A percentile compares a stretch with the other conserved stretches of the same genome.
phyloP scores from a whole-genome alignment of 352 stramenopile genomes.

The Globisporangium uncinulatum region DNA sequence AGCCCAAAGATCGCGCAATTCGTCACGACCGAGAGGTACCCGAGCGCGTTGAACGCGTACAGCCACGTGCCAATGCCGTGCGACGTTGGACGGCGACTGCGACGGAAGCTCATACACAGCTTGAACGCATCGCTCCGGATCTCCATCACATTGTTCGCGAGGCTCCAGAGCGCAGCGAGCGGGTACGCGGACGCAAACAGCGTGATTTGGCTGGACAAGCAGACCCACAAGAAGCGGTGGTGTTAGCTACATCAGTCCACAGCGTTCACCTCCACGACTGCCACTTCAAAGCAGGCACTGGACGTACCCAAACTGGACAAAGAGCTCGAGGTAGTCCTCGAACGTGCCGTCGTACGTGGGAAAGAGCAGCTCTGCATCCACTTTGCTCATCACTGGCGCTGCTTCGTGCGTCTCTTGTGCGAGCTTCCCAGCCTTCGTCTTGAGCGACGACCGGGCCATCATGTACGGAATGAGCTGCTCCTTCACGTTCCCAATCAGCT shows the following conservation, averaged over 20 bases:
- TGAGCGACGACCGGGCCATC: slow-evolving; percentile 70
- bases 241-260: neutral
- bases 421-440: slow-evolving; percentile 74
- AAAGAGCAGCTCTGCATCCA: slow-evolving; percentile 76
- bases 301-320: slow-evolving; percentile 88
- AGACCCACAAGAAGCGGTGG: slow-evolving; percentile 14
- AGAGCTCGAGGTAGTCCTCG: slow-evolving; percentile 94
- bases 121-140: slow-evolving; percentile 96
- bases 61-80: slow-evolving; percentile 93
- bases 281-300: neutral
- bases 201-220: slow-evolving; percentile 82
- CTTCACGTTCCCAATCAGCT: slow-evolving; percentile 74
- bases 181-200: slow-evolving; percentile 93
- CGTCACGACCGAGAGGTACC: slow-evolving; percentile 90
- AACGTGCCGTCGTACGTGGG: slow-evolving; percentile 85
- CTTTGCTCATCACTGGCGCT: slow-evolving; percentile 52
- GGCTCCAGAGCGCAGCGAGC: slow-evolving; percentile 88
- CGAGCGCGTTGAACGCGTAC: slow-evolving; percentile 85
- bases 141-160: slow-evolving; percentile 94
- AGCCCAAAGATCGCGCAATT: slow-evolving; percentile 94
- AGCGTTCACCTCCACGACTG: neutral
- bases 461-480: slow-evolving; percentile 80
- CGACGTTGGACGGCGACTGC: slow-evolving; percentile 52
- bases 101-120: slow-evolving; percentile 80
- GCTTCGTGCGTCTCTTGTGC: slow-evolving; percentile 53